Evolutionary conservation across 164 flowering plant genomes (phyloP).

Genomic region (Kalanchoe fedtschenkoi): DNA sequence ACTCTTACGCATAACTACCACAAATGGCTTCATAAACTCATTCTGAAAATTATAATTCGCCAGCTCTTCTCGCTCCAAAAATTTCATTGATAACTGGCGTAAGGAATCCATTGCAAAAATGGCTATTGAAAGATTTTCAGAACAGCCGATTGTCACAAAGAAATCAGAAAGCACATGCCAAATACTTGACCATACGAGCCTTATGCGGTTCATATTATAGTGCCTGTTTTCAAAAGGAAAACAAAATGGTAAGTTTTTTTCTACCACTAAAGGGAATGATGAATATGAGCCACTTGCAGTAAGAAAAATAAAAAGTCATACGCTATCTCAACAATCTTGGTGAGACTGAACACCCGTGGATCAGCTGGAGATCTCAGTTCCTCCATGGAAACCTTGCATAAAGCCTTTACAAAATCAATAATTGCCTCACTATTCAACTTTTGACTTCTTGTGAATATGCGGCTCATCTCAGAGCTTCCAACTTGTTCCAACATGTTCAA

Average conservation of each 20-base stretch:
- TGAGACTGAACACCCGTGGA: slow-evolving; percentile 98
- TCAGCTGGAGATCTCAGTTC: slow-evolving; percentile 87
- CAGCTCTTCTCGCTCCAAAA: slow-evolving; percentile 94
- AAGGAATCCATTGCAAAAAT: slow-evolving; percentile 98
- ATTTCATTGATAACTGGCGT: slow-evolving; percentile 96
- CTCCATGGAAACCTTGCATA: slow-evolving; percentile 97
- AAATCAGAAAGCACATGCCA: slow-evolving; percentile 97
- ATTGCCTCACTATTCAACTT: slow-evolving; percentile 92
- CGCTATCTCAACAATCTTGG: slow-evolving; percentile 99
- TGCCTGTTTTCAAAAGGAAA: slow-evolving; percentile 52
- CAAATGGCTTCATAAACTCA: slow-evolving; percentile 94
- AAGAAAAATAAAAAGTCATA: slow-evolving; percentile 25
- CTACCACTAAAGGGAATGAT: too few relatives aligned
- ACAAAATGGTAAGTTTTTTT: background rate
- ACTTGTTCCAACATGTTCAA: slow-evolving; percentile 97
- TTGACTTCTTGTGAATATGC: slow-evolving; percentile 87
- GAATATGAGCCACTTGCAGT: background rate
- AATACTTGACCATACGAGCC: slow-evolving; percentile 97
- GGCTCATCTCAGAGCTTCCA: slow-evolving; percentile 88
- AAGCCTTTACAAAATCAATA: slow-evolving; percentile 94
- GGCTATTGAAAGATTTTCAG: slow-evolving; percentile 94
- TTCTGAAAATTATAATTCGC: slow-evolving; percentile 97
- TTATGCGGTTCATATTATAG: slow-evolving; percentile 96
- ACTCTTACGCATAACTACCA: slow-evolving; percentile 93
- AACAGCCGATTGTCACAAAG: slow-evolving; percentile 88